phyloP scores from a whole-genome alignment of 495 filamentous ascomycete species.

The Aspergillus ostianus region DNA sequence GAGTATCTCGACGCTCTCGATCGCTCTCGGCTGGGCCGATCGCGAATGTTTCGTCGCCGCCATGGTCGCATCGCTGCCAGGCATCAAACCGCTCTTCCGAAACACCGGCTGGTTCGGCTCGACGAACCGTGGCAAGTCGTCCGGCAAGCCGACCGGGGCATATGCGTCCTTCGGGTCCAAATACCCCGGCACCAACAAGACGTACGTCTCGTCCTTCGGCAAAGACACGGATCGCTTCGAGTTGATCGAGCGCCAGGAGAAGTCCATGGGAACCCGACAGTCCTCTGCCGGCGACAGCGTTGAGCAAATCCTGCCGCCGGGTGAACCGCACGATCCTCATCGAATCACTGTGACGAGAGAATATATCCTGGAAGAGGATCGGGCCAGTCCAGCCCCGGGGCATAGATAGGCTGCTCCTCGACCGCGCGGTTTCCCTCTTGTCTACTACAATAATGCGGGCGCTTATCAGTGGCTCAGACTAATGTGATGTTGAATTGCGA shows the following conservation, averaged over 20 bases:
- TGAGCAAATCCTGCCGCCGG: neutral
- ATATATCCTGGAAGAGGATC: neutral
- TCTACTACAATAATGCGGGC: neutral
- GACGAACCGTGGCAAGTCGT: neutral
- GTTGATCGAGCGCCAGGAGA: conserved; percentile 5
- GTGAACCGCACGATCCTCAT: neutral
- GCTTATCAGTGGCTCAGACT: neutral
- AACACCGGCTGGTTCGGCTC: conserved; percentile 19
- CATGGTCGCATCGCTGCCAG: conserved; percentile 24
- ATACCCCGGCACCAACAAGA: neutral
- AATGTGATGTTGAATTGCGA: neutral
- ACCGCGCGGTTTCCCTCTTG: too few species aligned
- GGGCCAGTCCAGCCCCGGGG: neutral
- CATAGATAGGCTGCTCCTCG: neutral
- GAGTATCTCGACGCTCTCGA: conserved; percentile 20
- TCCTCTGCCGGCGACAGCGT: neutral
- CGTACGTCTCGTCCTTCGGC: neutral
- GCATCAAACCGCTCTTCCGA: conserved; percentile 28
- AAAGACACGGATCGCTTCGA: conserved; percentile 2
- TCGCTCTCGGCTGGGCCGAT: conserved; percentile 23
- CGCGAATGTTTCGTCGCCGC: conserved; percentile 27
- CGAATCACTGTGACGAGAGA: neutral
- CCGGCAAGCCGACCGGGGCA: neutral
- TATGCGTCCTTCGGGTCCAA: neutral
- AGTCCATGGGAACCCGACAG: neutral